Conservation (phyloP, 73 alveolate species). For the Breviolum minutum region DNA sequence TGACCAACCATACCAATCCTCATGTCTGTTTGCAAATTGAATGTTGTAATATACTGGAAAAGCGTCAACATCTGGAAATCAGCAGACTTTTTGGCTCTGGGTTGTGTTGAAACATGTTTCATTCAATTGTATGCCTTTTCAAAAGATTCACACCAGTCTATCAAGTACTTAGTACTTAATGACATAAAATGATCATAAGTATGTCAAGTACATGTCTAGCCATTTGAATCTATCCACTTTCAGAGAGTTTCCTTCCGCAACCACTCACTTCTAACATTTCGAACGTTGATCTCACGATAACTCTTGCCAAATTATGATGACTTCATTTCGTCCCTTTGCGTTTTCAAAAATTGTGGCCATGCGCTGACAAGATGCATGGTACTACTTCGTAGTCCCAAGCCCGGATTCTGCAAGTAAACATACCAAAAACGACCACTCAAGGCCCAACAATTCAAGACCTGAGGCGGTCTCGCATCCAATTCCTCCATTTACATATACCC, state of each 20-base stretch:
- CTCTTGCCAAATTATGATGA: too few relatives aligned
- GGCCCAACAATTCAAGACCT: constrained; percentile 46
- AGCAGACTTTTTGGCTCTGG: too few relatives aligned
- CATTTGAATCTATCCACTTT: neutral
- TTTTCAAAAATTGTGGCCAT: neutral
- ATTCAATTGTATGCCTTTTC: too few relatives aligned
- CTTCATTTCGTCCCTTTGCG: too few relatives aligned
- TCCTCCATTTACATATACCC: neutral
- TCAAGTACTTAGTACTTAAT: too few relatives aligned
- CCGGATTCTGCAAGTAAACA: constrained; percentile 25
- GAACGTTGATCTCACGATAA: too few relatives aligned
- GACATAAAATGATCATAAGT: neutral
- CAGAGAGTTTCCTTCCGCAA: neutral
- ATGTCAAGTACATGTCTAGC: neutral
- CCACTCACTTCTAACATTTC: neutral
- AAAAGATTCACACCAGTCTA: too few relatives aligned
- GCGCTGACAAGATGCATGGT: constrained; percentile 5
- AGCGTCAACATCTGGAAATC: too few relatives aligned
- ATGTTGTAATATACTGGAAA: too few relatives aligned
- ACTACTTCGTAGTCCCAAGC: constrained; percentile 42
- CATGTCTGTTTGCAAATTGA: too few relatives aligned
- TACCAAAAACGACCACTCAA: constrained; percentile 44
- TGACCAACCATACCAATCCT: too few relatives aligned
- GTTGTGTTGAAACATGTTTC: too few relatives aligned
- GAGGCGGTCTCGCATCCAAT: neutral